A percentile compares a stretch with the other conserved stretches of the same genome.
phyloP scores from a whole-genome alignment of 768 basidiomycete species.

The Clathrus columnatus region DNA sequence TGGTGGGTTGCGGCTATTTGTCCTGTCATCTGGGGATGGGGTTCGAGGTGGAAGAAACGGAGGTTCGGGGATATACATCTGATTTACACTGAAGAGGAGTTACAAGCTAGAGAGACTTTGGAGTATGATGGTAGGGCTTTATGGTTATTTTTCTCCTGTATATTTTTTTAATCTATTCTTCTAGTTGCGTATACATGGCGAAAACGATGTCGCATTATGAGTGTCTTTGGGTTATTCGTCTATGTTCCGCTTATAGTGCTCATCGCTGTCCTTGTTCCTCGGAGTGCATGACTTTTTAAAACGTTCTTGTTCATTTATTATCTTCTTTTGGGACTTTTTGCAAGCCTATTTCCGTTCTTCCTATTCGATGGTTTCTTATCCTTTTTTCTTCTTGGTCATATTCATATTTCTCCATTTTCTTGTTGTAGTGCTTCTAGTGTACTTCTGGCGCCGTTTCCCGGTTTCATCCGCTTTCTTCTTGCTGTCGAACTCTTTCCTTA shows the following conservation, averaged over 20 bases:
- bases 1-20: slow-evolving; percentile 55
- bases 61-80: slow-evolving; percentile 69
- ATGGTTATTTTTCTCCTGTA: not conserved
- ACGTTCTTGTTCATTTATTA: not conserved
- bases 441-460: too few relatives aligned
- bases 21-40: slow-evolving; percentile 53
- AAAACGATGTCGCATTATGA: slow-evolving; percentile 65
- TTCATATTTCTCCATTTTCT: too few relatives aligned
- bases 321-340: not conserved
- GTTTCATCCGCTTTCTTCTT: too few relatives aligned
- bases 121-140: slow-evolving; percentile 7
- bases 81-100: slow-evolving; percentile 67
- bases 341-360: too few relatives aligned
- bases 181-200: slow-evolving; percentile 71
- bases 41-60: slow-evolving; percentile 44
- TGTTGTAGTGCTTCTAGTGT: too few relatives aligned
- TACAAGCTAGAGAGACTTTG: not conserved
- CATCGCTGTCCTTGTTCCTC: slow-evolving; percentile 51
- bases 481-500: too few relatives aligned
- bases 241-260: slow-evolving; percentile 75
- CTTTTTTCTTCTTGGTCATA: too few relatives aligned
- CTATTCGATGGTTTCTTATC: too few relatives aligned
- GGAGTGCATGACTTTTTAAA: not conserved
- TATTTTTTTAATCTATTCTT: not conserved
- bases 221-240: slow-evolving; percentile 55